A percentile compares a stretch with the other conserved stretches of the same genome.
Conservation (phyloP, 352 stramenopile species). For the Globisporangium polare region DNA sequence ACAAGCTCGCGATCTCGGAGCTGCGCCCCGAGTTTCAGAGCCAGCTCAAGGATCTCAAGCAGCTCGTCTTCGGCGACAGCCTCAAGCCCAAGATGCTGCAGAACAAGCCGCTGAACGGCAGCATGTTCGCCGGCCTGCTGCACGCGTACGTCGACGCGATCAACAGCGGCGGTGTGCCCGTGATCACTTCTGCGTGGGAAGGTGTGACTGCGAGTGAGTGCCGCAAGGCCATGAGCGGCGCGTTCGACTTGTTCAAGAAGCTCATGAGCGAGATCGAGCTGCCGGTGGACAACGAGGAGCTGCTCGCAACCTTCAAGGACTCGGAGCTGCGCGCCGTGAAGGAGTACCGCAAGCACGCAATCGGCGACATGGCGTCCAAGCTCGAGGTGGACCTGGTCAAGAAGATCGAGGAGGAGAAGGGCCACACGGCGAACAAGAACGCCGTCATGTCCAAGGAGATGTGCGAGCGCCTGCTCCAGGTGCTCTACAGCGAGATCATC, state of each 20-base stretch:
- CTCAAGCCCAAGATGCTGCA: conserved; percentile 82
- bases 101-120: conserved; percentile 72
- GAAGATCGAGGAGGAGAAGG: conserved; percentile 73
- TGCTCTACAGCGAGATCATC: conserved; percentile 79
- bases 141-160: conserved; percentile 82
- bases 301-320: conserved; percentile 51
- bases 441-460: conserved; percentile 61
- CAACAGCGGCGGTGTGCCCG: conserved; percentile 84
- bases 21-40: conserved; percentile 75
- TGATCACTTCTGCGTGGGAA: conserved; percentile 87
- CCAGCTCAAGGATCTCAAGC: conserved; percentile 60
- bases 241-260: conserved; percentile 65
- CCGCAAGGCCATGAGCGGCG: conserved; percentile 61
- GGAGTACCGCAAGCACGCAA: conserved; percentile 58
- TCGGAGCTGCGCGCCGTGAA: conserved; percentile 46
- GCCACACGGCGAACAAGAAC: conserved; percentile 38
- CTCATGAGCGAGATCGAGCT: conserved; percentile 52
- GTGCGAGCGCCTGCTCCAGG: conserved; percentile 74
- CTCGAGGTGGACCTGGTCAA: conserved; percentile 58
- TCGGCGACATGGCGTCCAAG: conserved; percentile 65
- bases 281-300: conserved; percentile 66
- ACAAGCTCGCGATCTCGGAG: conserved; percentile 56
- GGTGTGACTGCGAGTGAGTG: conserved; percentile 78
- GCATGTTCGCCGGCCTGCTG: conserved; percentile 82
- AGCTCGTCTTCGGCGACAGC: conserved; percentile 66